Evolutionary conservation across 2,329 filamentous ascomycete species (phyloP), one percentile per base, ranked within the genome.

Genomic region (Chaetomiaceae sp.): DNA sequence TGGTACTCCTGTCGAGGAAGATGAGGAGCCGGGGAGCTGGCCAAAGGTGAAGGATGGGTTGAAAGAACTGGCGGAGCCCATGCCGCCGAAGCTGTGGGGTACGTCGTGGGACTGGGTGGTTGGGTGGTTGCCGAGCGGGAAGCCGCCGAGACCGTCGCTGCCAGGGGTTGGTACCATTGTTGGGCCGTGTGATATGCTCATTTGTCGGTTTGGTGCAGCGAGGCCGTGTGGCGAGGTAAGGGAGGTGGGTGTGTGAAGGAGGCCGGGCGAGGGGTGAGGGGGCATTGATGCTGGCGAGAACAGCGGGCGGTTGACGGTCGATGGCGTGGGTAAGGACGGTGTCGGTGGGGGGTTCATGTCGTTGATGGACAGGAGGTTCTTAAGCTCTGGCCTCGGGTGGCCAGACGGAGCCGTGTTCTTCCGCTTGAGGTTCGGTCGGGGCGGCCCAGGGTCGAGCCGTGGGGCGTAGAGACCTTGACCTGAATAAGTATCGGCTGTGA

Each of bases 401-500:
- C 66, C 65, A 1, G 70, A 63, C 33, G 71, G 66, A 2, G 67
- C 65, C 6, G 72, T 74, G 52, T 70, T 75, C 65, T 80, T 81
- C 9, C 78, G 69, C 64, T 81, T 81, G 23, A 80, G 66, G 34
- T 59, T 73, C 6, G 73, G 70, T 8, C 73, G 67, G 6, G 68
- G 70, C 1, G 58, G 44, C 0, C 57, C 57, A 36, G 51, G 61
- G 46, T 59, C 66, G 47, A 53, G 39, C 1, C 72, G 72, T 1
- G 72, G 70, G 1, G 73, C 71, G 50, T 79, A 78, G 0, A 79
- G 61, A 49, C 76, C 78, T 47, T 77, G 72, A 0, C 72, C 73
- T 0, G 72, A 69, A 51, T 79, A 82, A 49, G 77, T 73, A 61
- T 87, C 82, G 14, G 80, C 74, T 2, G 78, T 71, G 39, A 79